These are phyloP conservation scores for Alternaria incomplexa DNA, from an alignment of 2,329 filamentous ascomycete genomes.

Conservation along the genomic window DNA sequence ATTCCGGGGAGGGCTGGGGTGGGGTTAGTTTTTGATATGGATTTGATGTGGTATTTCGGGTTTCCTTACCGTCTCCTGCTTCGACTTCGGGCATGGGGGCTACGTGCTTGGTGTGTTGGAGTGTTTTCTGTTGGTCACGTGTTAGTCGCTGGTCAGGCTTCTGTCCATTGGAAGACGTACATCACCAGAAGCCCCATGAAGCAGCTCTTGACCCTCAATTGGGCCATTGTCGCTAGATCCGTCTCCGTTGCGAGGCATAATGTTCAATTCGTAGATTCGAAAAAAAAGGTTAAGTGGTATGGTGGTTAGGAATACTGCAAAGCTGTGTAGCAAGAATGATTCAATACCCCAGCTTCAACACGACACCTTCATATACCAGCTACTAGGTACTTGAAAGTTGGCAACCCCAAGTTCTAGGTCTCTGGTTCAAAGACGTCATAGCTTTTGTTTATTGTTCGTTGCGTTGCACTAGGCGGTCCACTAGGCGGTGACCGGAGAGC, in stretches of 20 bases:
- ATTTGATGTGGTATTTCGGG: neutral
- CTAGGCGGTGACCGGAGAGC: constrained; percentile 1
- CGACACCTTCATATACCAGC: neutral
- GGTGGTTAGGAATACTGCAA: rapidly evolving
- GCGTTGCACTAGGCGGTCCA: neutral
- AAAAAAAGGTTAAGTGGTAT: neutral
- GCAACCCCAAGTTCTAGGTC: neutral
- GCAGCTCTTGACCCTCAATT: constrained; percentile 47
- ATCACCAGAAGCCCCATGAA: constrained; percentile 47
- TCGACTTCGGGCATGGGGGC: constrained; percentile 44
- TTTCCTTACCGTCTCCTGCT: constrained; percentile 38
- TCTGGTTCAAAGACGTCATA: constrained; percentile 8
- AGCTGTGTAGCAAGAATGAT: neutral
- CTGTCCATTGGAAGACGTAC: constrained; percentile 24
- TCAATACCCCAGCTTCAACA: neutral
- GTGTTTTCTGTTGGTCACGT: constrained; percentile 18
- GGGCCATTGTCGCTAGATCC: constrained; percentile 50
- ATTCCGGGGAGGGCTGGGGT: constrained; percentile 15
- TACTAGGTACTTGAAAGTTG: constrained; percentile 7
- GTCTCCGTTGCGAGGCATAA: constrained; percentile 52
- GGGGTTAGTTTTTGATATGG: neutral
- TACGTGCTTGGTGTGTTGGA: constrained; percentile 46
- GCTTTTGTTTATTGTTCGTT: neutral
- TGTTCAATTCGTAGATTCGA: neutral
- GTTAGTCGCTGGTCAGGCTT: neutral